Base-by-base conservation (phyloP, 164 flowering plant genomes). In the Pachysandra terminalis region DNA sequence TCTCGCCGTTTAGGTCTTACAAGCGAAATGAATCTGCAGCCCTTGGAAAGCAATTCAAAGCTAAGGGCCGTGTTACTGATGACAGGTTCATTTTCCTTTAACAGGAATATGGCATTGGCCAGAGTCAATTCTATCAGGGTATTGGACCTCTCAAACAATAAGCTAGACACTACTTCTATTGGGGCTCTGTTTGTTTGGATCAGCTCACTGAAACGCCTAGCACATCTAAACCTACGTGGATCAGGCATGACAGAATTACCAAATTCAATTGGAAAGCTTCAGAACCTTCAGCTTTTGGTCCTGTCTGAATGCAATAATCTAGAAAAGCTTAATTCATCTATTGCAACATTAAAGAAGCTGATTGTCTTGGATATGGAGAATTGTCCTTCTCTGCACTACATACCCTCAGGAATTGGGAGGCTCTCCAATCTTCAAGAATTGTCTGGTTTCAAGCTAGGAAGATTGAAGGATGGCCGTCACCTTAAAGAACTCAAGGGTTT, bases 61-160 rank as follows among this genome's bases (percentile, higher is more conserved):
- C 35, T 75, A 10, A 59, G 78, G 57, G 72, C 75, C 53, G 17
- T 75, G 23, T 25, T 75, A 54, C 13, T 67, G 21, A 59, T 68
- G 35, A n/a, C 68, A 58, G 25, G 5, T 25, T n/a, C 5, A 13
- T 35, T 69, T 23, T 24, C 24, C 1, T 64, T 71, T 27, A 45
- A 37, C 7, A 59, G 24, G 49, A 17, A 32, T 9, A 68, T 24
- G 5, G 65, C 28, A 19, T 27, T 59, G 24, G 48, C 56, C 6
- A 63, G 23, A 45, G 56, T 71, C 3, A 25, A 41, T 2, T 58
- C 72, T 41, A 62, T 75, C 59, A 71, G 78, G 54, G 71, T 71
- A 57, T 59, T 75, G 63, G 78, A 71, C 32, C 63, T 75, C 26
- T 71, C 78, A 14, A 27, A 27, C 52, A 40, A 7, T 32, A 63